Evolutionary conservation across 345 rosid genomes (phyloP).

Genomic region (Sonneratia caseolaris): DNA sequence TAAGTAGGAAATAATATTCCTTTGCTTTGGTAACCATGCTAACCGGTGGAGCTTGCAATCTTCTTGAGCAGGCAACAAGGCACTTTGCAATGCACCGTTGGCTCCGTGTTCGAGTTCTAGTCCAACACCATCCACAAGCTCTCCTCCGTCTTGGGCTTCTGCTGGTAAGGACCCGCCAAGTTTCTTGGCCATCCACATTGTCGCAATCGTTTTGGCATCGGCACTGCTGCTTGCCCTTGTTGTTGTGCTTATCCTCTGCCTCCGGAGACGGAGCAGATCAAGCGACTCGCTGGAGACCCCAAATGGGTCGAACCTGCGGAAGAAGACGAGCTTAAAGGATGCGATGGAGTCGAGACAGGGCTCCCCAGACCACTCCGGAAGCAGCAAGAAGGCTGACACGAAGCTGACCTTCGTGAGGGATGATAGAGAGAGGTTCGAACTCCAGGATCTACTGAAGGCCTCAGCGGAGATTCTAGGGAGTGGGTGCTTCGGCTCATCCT

Average conservation of each 20-base stretch:
- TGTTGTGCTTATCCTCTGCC: conserved; percentile 7
- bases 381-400: conserved; percentile 23
- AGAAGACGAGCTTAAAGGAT: conserved; percentile 30
- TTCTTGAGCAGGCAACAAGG: conserved; percentile 49
- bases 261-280: conserved; percentile 9
- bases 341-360: background rate
- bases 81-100: conserved; percentile 58
- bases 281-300: conserved; percentile 22
- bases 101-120: background rate
- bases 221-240: conserved; percentile 15
- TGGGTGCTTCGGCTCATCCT: conserved; percentile 76
- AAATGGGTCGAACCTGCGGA: conserved; percentile 29
- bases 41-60: too few relatives aligned
- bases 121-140: background rate
- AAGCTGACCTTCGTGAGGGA: conserved; percentile 60
- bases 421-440: conserved; percentile 57
- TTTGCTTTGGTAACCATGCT: too few relatives aligned
- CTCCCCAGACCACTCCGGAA: conserved; percentile 16
- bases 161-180: background rate
- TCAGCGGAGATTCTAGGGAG: conserved; percentile 87
- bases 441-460: conserved; percentile 66
- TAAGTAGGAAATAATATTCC: too few relatives aligned
- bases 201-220: conserved; percentile 15
- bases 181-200: conserved; percentile 3
- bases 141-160: too few relatives aligned